phyloP scores from a whole-genome alignment of 2,329 filamentous ascomycete species.

The Aspergillus sp. region DNA sequence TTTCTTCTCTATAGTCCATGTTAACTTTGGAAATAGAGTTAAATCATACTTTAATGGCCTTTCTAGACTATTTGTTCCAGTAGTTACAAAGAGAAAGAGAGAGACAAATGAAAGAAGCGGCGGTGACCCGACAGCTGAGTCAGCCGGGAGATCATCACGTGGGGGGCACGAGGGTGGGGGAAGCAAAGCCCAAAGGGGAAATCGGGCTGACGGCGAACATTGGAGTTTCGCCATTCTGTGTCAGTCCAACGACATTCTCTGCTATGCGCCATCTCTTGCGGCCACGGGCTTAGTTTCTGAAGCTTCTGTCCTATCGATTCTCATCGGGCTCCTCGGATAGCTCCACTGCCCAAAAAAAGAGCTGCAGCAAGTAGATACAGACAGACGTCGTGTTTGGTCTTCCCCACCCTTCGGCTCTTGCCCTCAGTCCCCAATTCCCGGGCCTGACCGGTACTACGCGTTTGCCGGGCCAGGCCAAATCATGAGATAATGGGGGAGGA shows the following conservation, averaged over 20 bases:
- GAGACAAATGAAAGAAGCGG: background rate
- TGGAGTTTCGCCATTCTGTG: conserved; percentile 18
- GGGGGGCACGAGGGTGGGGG: conserved; percentile 12
- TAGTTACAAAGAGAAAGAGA: background rate
- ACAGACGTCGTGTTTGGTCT: too few relatives aligned
- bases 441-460: conserved; percentile 16
- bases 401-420: conserved; percentile 14
- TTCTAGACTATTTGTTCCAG: too few relatives aligned
- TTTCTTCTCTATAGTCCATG: too few relatives aligned
- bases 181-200: conserved; percentile 21
- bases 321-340: conserved; percentile 3
- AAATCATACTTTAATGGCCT: too few relatives aligned
- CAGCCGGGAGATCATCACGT: conserved; percentile 18
- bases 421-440: conserved; percentile 6
- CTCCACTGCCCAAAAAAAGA: too few relatives aligned
- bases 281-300: conserved; percentile 12
- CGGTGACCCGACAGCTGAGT: conserved; percentile 7
- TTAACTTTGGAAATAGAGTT: too few relatives aligned
- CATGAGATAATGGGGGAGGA: conserved; percentile 36
- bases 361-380: too few relatives aligned
- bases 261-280: conserved; percentile 10
- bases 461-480: conserved; percentile 14
- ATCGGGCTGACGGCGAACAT: conserved; percentile 26
- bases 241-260: conserved; percentile 11
- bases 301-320: conserved; percentile 12